Percentiles rank a stretch among this genome's conserved stretches.
These are phyloP conservation scores for Ophiocordyceps robertsii DNA, from an alignment of 2,329 filamentous ascomycete genomes.

Conservation along the genomic window DNA sequence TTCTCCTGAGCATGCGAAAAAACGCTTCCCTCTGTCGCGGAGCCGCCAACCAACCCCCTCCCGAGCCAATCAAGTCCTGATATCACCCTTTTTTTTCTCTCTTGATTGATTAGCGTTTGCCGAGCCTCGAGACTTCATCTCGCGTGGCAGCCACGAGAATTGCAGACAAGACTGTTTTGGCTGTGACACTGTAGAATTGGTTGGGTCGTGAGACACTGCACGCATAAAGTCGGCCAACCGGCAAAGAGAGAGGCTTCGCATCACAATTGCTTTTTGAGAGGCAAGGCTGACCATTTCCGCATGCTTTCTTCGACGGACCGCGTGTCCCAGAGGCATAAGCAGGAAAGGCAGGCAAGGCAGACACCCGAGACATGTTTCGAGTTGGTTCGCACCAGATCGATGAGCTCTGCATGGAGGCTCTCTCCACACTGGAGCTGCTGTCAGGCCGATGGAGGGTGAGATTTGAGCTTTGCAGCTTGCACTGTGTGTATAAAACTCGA, in stretches of 20 bases:
- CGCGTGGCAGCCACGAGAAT: slow-evolving; percentile 1
- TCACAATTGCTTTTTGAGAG: background rate
- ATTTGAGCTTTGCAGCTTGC: too few relatives aligned
- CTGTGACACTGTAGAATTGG: background rate
- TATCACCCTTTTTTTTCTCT: too few relatives aligned
- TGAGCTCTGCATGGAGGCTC: too few relatives aligned
- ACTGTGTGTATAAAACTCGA: too few relatives aligned
- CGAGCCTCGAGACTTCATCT: background rate
- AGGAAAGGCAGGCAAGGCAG: background rate
- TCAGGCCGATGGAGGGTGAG: too few relatives aligned
- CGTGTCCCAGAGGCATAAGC: background rate
- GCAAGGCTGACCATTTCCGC: background rate
- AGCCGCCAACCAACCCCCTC: too few relatives aligned
- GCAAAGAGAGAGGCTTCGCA: background rate
- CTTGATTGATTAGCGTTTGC: too few relatives aligned
- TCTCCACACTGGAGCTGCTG: too few relatives aligned
- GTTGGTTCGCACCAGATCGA: background rate
- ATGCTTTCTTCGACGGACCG: background rate
- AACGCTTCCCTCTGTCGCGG: background rate
- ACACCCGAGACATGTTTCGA: slow-evolving; percentile 2
- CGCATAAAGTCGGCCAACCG: background rate
- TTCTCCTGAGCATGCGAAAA: background rate
- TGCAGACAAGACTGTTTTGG: background rate
- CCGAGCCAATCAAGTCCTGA: too few relatives aligned
- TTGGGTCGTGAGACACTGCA: background rate